A percentile compares a stretch with the other conserved stretches of the same genome.
These are phyloP conservation scores for Fusarium sp. DNA, from an alignment of 2,329 filamentous ascomycete species.

Conservation along the genomic window DNA sequence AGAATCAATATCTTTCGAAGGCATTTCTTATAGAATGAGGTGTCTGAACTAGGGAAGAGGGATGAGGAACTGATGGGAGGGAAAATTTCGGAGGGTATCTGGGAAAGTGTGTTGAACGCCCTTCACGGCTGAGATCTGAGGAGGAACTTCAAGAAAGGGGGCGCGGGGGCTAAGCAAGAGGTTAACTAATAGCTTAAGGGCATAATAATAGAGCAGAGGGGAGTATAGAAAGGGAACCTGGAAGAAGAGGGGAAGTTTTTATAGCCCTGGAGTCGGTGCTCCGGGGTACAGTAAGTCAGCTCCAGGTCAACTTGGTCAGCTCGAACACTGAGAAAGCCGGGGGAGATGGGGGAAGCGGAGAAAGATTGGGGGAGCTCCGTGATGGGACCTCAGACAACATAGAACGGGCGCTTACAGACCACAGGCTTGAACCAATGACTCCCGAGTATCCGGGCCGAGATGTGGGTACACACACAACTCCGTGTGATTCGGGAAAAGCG, in stretches of 20 bases:
- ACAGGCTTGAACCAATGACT: not conserved
- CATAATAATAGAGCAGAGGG: not conserved
- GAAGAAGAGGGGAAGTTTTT: not conserved
- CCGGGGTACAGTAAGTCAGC: not conserved
- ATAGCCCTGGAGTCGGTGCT: not conserved
- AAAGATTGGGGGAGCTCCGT: not conserved
- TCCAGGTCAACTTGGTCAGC: not conserved
- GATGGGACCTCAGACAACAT: not conserved
- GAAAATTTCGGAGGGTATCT: not conserved
- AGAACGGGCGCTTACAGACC: not conserved
- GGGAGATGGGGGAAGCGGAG: not conserved
- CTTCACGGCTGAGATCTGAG: not conserved
- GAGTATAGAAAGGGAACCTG: too few relatives aligned
- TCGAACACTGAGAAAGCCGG: not conserved
- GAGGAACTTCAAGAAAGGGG: not conserved
- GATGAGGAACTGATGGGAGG: not conserved
- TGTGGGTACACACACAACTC: not conserved
- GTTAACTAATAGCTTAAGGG: not conserved
- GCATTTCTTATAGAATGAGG: not conserved
- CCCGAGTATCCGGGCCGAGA: not conserved
- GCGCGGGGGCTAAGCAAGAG: not conserved
- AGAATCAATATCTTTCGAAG: not conserved
- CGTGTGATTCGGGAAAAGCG: constrained; percentile 16
- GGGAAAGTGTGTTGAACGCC: not conserved
- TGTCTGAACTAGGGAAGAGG: rapidly evolving